phyloP scores from a whole-genome alignment of 768 basidiomycete genomes.

The Suillus fuscotomentosus region DNA sequence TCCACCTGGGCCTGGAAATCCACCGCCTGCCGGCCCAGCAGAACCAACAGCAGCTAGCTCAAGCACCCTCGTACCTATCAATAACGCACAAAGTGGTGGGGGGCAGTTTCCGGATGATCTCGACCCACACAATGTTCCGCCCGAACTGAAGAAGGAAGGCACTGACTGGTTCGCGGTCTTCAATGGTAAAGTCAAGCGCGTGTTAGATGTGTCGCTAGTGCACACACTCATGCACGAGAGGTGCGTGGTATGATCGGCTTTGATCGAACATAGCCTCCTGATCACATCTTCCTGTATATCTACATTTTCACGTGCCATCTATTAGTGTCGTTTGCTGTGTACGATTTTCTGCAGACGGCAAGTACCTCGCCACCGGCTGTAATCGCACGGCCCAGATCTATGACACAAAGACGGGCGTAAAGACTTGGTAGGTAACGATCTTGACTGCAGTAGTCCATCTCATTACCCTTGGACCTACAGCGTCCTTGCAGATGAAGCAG shows the following conservation, averaged over 20 bases:
- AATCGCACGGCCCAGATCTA: constrained; percentile 96
- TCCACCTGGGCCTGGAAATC: constrained; percentile 31
- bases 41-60: constrained; percentile 23
- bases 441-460: constrained; percentile 4
- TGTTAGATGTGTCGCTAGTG: constrained; percentile 55
- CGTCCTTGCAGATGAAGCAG: constrained; percentile 75
- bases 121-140: constrained; percentile 15
- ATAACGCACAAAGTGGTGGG: constrained; percentile 22
- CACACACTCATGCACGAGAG: constrained; percentile 92
- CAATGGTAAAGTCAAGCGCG: constrained; percentile 45
- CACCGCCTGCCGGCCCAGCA: constrained; percentile 27
- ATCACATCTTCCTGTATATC: constrained; percentile 1
- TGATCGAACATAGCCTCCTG: background rate
- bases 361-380: constrained; percentile 47
- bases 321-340: constrained; percentile 31
- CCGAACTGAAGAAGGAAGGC: constrained; percentile 39
- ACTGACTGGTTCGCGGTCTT: constrained; percentile 54
- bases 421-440: constrained; percentile 65
- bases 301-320: constrained; percentile 5
- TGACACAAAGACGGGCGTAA: constrained; percentile 82
- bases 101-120: constrained; percentile 32
- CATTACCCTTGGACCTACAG: constrained; percentile 35
- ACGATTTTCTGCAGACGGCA: constrained; percentile 31
- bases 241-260: constrained; percentile 38
- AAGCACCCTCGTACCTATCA: constrained; percentile 24